Conservation (phyloP, 352 stramenopile genomes). For the Phytopythium boreale region DNA sequence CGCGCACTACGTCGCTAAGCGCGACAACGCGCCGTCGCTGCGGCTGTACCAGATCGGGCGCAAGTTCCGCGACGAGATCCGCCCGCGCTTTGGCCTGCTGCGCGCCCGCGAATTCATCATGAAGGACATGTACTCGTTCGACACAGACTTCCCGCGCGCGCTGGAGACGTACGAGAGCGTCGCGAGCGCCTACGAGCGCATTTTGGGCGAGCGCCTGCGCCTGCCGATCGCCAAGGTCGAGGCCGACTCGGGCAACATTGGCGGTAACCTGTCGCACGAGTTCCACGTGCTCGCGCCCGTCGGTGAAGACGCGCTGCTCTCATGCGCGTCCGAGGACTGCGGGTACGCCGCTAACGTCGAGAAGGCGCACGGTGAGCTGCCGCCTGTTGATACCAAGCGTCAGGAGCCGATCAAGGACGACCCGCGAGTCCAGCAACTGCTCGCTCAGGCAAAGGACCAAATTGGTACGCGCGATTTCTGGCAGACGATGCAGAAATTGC, state of each 20-base stretch:
- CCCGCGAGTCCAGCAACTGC: constrained; percentile 14
- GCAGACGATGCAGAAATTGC: constrained; percentile 28
- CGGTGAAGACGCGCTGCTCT: constrained; percentile 82
- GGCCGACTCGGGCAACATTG: constrained; percentile 86
- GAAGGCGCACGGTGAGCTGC: constrained; percentile 57
- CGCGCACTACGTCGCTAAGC: constrained; percentile 41
- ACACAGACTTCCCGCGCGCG: constrained; percentile 54
- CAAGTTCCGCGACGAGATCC: constrained; percentile 90
- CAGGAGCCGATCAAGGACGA: not conserved
- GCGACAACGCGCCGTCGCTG: constrained; percentile 43
- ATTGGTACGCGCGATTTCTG: constrained; percentile 20
- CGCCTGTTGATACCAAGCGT: not conserved
- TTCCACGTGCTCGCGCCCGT: constrained; percentile 85
- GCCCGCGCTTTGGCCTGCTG: constrained; percentile 80
- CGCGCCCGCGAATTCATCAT: constrained; percentile 87
- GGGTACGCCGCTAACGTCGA: constrained; percentile 88
- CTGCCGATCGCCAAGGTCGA: constrained; percentile 78
- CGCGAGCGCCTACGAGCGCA: constrained; percentile 72
- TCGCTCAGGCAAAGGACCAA: constrained; percentile 21
- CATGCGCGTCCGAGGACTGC: constrained; percentile 47
- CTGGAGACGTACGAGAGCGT: constrained; percentile 78
- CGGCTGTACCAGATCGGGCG: constrained; percentile 84
- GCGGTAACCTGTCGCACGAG: constrained; percentile 86
- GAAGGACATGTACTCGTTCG: constrained; percentile 92
- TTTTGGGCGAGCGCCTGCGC: constrained; percentile 60